Base-by-base conservation (phyloP, 495 filamentous ascomycete genomes). In the Trichoderma gamsii region DNA sequence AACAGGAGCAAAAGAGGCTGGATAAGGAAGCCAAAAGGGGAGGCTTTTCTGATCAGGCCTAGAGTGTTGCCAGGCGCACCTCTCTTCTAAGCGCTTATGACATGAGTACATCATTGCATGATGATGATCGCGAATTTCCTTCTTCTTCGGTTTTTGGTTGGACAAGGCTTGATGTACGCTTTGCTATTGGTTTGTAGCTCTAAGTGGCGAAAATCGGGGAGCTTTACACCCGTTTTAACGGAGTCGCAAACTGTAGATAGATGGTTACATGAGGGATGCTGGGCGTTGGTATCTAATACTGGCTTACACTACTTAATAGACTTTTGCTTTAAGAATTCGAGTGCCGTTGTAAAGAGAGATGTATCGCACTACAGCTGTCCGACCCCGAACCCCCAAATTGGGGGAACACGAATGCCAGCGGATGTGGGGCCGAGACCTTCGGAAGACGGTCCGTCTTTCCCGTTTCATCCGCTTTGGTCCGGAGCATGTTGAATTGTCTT, bases 401-500 rank as follows among this genome's bases (percentile, higher is more conserved):
- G 56, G 23, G 25, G 12, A 18, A 27, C 13, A 4, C 0, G 9
- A 25, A 59, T 59, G n/a, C 51, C 3, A 15, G 8, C 11, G 15
- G 44, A n/a, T 8, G 25, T 29, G 56, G 56, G 25, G 56, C 56
- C 23, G 56, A 32, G 3, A 12, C 18, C 44, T 49, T 49, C 44
- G 44, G 44, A n/a, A 15, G 25, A 4, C 56, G 23, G 56, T 61
- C 56, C 56, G 51, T 49, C 15, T 18, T 27, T 59, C 51, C 51
- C n/a, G 56, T 32, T 52, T 52, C 49, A 23, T 52, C 56, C 56
- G 56, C 25, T 7, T 32, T 61, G 8, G 56, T 61, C 56, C 56
- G 56, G 25, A 25, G 9, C n/a, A 1, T 21, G 0, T 21, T 52
- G 8, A 11, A 0, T 38, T 0, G 35, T 38, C 35, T 38, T 6